Evolutionary conservation across 345 rosid genomes (phyloP).

Genomic region (Populus tremula): DNA sequence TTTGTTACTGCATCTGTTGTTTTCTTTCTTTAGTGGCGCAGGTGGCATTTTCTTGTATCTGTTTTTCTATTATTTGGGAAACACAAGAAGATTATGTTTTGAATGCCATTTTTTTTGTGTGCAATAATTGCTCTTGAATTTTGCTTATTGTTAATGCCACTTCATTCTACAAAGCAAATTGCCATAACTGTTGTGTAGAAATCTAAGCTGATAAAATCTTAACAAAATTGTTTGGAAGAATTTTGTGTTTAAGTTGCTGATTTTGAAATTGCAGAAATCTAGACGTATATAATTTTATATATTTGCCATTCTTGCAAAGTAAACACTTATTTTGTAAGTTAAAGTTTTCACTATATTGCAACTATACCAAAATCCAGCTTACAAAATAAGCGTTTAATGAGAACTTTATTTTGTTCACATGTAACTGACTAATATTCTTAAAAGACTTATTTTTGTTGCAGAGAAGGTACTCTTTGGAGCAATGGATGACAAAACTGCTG

Average conservation of each 20-base stretch:
- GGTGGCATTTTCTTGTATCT: background rate
- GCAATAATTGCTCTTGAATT: background rate
- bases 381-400: background rate
- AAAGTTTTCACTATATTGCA: background rate
- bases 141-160: background rate
- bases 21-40: background rate
- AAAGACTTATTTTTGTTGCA: constrained; percentile 56
- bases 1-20: background rate
- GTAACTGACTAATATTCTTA: constrained; percentile 35
- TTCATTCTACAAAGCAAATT: background rate
- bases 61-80: background rate
- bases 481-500: constrained; percentile 90
- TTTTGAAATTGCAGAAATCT: background rate
- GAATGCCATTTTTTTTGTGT: background rate
- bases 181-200: background rate
- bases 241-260: background rate
- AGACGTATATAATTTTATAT: background rate
- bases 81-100: background rate
- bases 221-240: background rate
- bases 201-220: background rate
- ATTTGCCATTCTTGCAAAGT: background rate
- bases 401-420: background rate
- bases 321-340: background rate
- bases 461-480: constrained; percentile 94
- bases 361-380: too few species aligned